Percentiles rank a stretch among this genome's conserved stretches.
Conservation (phyloP, 106 monocot species). For the Dendrobium officinale region DNA sequence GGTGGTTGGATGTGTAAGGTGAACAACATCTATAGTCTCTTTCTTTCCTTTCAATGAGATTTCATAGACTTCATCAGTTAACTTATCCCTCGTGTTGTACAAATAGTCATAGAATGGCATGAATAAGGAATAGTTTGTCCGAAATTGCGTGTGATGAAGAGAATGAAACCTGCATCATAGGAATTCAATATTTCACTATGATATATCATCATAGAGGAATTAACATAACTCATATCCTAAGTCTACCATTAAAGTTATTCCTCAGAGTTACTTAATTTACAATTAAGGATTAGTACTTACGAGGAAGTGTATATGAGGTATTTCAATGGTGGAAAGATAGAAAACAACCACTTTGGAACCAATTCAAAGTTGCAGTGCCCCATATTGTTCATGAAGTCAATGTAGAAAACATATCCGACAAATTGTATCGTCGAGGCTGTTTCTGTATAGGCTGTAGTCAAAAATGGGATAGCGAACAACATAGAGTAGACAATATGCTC, state of each 20-base stretch:
- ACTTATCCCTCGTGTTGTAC: conserved; percentile 61
- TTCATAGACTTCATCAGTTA: conserved; percentile 44
- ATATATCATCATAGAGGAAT: neutral
- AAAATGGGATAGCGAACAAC: conserved; percentile 47
- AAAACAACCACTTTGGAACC: conserved; percentile 55
- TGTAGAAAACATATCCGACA: conserved; percentile 25
- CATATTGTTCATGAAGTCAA: conserved; percentile 86
- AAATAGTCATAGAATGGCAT: conserved; percentile 82
- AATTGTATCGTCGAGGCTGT: conserved; percentile 29
- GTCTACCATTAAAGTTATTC: neutral
- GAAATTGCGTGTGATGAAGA: conserved; percentile 73
- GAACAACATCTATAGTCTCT: conserved; percentile 52
- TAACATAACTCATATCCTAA: neutral
- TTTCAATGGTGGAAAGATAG: conserved; percentile 60
- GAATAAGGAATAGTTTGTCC: conserved; percentile 72
- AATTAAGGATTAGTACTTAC: conserved; percentile 40
- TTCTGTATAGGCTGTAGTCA: conserved; percentile 17
- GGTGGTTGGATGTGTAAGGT: conserved; percentile 64
- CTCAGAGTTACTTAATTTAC: neutral
- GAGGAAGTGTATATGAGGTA: conserved; percentile 90
- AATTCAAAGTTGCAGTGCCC: conserved; percentile 86
- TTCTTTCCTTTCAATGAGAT: conserved; percentile 42
- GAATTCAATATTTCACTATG: neutral
- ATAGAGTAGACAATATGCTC: conserved; percentile 43
- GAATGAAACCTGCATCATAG: conserved; percentile 50